These are phyloP conservation scores for Pseudonitzschia multiseries DNA, from an alignment of 108 stramenopile species.

Conservation along the genomic window DNA sequence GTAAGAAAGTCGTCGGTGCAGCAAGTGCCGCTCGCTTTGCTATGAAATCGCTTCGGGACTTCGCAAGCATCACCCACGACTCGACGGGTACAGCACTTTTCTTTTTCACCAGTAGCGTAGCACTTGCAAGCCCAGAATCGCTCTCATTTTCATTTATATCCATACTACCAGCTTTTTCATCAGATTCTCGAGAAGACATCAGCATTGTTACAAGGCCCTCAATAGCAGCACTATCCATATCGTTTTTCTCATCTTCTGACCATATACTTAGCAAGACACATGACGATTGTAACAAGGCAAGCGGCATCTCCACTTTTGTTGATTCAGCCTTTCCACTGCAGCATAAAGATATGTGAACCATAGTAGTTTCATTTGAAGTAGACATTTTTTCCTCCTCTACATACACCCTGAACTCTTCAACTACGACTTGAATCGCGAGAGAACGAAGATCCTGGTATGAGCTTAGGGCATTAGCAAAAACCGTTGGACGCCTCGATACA, in stretches of 20 bases:
- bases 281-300: conserved; percentile 38
- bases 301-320: conserved; percentile 26
- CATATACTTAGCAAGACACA: conserved; percentile 55
- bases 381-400: neutral
- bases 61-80: conserved; percentile 75
- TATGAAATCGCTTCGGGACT: conserved; percentile 55
- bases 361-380: conserved; percentile 3
- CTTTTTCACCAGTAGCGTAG: conserved; percentile 24
- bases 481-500: conserved; percentile 60
- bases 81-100: conserved; percentile 56
- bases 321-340: conserved; percentile 1
- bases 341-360: conserved; percentile 18
- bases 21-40: conserved; percentile 62
- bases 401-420: conserved; percentile 36
- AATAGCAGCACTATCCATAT: conserved; percentile 7
- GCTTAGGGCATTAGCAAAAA: conserved; percentile 56
- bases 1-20: conserved; percentile 61
- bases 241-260: conserved; percentile 32
- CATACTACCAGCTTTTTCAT: conserved; percentile 14
- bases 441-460: conserved; percentile 52
- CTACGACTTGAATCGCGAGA: conserved; percentile 40
- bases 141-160: neutral
- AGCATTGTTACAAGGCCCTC: conserved; percentile 44
- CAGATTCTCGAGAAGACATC: conserved; percentile 19
- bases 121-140: conserved; percentile 50